Evolutionary conservation across 257 asterid species (phyloP).

Genomic region (Solanum habrochaites): DNA sequence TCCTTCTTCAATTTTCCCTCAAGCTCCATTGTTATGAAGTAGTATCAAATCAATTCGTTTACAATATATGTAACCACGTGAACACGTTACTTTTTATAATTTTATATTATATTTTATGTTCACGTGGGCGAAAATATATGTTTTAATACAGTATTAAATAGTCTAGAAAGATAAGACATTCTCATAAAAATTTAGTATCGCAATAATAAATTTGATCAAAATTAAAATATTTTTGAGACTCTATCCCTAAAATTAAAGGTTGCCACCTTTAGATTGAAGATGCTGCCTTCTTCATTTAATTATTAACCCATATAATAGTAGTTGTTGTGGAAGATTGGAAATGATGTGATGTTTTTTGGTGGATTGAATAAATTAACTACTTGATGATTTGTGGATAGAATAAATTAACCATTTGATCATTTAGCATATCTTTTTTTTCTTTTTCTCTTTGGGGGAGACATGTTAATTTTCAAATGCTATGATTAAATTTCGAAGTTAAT

Average conservation of each 20-base stretch:
- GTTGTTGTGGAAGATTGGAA: not conserved
- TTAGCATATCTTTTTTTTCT: not conserved
- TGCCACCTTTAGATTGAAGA: not conserved
- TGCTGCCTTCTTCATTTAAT: not conserved
- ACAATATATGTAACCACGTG: too few relatives aligned
- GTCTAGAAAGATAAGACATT: too few relatives aligned
- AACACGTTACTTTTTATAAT: too few relatives aligned
- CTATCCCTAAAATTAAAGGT: too few relatives aligned
- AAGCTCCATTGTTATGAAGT: too few relatives aligned
- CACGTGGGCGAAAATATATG: too few relatives aligned
- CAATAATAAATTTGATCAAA: accelerated
- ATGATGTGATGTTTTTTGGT: not conserved
- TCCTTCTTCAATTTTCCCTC: too few relatives aligned
- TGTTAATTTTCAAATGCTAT: not conserved
- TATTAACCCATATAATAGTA: not conserved
- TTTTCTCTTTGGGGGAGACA: not conserved
- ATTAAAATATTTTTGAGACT: too few relatives aligned
- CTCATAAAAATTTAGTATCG: too few relatives aligned
- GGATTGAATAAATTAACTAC: not conserved
- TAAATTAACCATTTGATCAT: not conserved
- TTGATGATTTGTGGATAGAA: not conserved
- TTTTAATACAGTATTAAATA: too few relatives aligned
- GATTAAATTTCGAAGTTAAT: not conserved
- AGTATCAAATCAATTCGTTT: too few relatives aligned
- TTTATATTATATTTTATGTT: too few relatives aligned